A percentile compares a stretch with the other conserved stretches of the same genome.
Conservation (phyloP, 2,329 filamentous ascomycete genomes). For the Aspergillus fructus region DNA sequence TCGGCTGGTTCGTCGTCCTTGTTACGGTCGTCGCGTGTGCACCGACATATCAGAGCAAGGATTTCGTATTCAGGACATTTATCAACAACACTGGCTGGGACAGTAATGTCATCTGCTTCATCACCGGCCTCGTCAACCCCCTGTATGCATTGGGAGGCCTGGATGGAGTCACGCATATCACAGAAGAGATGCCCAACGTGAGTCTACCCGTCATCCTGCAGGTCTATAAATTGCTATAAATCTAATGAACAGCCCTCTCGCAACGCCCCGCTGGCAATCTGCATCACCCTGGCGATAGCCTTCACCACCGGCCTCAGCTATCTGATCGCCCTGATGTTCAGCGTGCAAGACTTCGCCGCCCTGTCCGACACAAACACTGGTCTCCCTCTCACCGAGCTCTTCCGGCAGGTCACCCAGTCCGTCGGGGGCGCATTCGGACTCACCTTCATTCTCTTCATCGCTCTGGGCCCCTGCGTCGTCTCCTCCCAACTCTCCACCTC, state of each 20-base stretch:
- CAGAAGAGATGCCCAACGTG: conserved; percentile 11
- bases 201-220: not conserved
- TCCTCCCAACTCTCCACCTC: conserved; percentile 8
- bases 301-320: conserved; percentile 5
- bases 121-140: conserved; percentile 11
- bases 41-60: conserved; percentile 5
- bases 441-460: conserved; percentile 9
- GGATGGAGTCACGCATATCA: conserved; percentile 10
- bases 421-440: conserved; percentile 6
- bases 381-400: conserved; percentile 5
- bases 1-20: conserved; percentile 9
- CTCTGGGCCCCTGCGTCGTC: conserved; percentile 4
- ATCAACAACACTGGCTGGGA: conserved; percentile 13
- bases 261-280: conserved; percentile 7
- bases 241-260: conserved; percentile 4
- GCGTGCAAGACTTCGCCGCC: conserved; percentile 5
- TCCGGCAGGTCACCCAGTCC: conserved; percentile 5
- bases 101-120: conserved; percentile 11
- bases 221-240: not conserved
- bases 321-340: conserved; percentile 10
- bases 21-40: conserved; percentile 11
- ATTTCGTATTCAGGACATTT: conserved; percentile 8
- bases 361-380: conserved; percentile 4
- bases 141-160: conserved; percentile 3
- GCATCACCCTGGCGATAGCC: conserved; percentile 3